Conservation (phyloP, 2,329 filamentous ascomycete species). For the Monilinia laxa region DNA sequence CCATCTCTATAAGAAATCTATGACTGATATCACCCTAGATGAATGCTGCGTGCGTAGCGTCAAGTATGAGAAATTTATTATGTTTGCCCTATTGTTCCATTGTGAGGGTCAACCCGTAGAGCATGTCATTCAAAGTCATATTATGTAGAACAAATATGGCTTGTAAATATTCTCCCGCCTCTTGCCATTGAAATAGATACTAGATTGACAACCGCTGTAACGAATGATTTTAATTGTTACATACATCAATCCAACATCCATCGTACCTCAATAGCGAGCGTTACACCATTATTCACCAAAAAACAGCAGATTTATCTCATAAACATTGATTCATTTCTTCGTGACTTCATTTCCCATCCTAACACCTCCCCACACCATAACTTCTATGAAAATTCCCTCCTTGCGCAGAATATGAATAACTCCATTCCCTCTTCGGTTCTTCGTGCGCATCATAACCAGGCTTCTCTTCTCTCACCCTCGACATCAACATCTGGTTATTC, state of each 20-base stretch:
- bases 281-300: neutral
- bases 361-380: conserved; percentile 24
- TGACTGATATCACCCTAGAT: neutral
- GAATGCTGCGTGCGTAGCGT: neutral
- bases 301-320: neutral
- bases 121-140: neutral
- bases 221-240: neutral
- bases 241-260: neutral
- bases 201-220: neutral
- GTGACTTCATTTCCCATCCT: conserved; percentile 13
- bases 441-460: conserved; percentile 30
- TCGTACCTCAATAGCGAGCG: neutral
- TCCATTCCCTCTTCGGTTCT: conserved; percentile 32
- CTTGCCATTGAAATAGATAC: neutral
- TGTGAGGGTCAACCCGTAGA: too few relatives aligned
- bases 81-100: neutral
- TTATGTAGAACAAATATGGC: neutral
- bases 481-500: conserved; percentile 37
- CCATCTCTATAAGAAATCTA: neutral
- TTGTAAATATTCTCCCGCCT: neutral
- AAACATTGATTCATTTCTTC: conserved; percentile 16
- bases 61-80: neutral
- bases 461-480: conserved; percentile 38
- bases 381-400: conserved; percentile 19
- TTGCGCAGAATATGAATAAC: conserved; percentile 22